A percentile compares a stretch with the other conserved stretches of the same genome.
These are phyloP conservation scores for Nothophoma quercina DNA, from an alignment of 2,329 filamentous ascomycete genomes.

Conservation along the genomic window DNA sequence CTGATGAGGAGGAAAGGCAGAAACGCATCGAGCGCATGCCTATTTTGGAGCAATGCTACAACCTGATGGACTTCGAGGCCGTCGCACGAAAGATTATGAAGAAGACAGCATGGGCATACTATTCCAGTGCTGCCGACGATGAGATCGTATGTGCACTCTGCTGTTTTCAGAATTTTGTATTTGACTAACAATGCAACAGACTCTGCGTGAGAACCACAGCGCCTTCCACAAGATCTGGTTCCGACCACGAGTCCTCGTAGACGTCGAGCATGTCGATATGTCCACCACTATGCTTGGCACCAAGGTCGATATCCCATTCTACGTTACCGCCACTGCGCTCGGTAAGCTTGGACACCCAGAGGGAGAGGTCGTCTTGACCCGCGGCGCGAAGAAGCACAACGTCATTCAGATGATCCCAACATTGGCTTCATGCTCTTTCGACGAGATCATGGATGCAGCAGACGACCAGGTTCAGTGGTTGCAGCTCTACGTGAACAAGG, in stretches of 20 bases:
- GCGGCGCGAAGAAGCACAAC: constrained; percentile 82
- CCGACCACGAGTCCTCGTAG: constrained; percentile 83
- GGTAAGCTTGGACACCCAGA: constrained; percentile 94
- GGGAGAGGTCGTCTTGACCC: constrained; percentile 90
- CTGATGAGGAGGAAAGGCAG: constrained; percentile 76
- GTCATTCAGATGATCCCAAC: constrained; percentile 99
- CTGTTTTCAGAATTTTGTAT: too few relatives aligned
- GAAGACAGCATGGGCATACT: constrained; percentile 96
- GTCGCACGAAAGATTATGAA: constrained; percentile 93
- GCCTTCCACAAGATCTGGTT: constrained; percentile 99
- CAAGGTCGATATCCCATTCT: constrained; percentile 86
- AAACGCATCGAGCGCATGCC: constrained; percentile 64
- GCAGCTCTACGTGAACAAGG: constrained; percentile 95
- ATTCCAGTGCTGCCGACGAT: constrained; percentile 90
- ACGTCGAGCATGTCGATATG: constrained; percentile 87
- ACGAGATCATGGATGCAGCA: constrained; percentile 91
- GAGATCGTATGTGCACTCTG: constrained; percentile 73
- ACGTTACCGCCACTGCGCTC: constrained; percentile 93
- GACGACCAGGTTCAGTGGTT: constrained; percentile 91
- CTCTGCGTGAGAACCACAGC: constrained; percentile 91
- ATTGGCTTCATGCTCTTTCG: constrained; percentile 93
- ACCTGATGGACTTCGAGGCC: constrained; percentile 81
- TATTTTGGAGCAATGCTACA: constrained; percentile 56
- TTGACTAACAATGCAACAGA: constrained; percentile 61
- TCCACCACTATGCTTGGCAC: constrained; percentile 93